Evolutionary conservation across 2,329 filamentous ascomycete genomes (phyloP), one percentile per base, ranked within the genome.

Genomic region (Cyanodermella asteris): DNA sequence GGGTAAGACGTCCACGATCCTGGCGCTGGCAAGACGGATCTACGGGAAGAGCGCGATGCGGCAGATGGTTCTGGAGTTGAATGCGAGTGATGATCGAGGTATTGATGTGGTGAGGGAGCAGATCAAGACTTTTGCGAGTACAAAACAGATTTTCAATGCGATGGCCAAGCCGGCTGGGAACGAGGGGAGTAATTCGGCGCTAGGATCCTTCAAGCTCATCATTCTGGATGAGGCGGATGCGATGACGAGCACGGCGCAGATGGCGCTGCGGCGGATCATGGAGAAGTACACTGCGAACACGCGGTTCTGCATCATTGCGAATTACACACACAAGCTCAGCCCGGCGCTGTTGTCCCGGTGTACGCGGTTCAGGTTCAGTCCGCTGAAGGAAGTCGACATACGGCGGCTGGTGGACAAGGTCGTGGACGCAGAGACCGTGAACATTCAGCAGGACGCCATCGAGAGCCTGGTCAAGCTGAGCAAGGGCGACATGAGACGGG

Each of bases 261-360:
- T 97, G 84, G 87, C 87, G 0, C 58, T 97, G 28, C 67, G 87
- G 33, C 62, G 87, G 23, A 94, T 97, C 43, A 97, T 97, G 87
- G 87, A 97, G 46, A 91, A 91, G 53, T 97, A 97, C 55, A 97
- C 87, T 1, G 77, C 77, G 31, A 97, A 97, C 53, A 93, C 87
- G 3, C 64, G 87, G 26, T 97, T 97, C 54, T 94, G 84, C 54
- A 80, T 97, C 44, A 94, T 97, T 38, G 87, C 87, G 38, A 97
- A 97, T 53, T 97, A 97, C 50, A 87, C 87, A 16, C 87, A 97
- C 56, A 97, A 97, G 50, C 68, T 97, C 19, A 90, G 80, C 8
- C 84, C 87, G 0, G 87, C 87, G 0, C 59, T 97, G 21, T 58
- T 97, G 26, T 94, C 84, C 24, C 62, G 87, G 39, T 97, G 87